A percentile compares a stretch with the other conserved stretches of the same genome.
phyloP scores from a whole-genome alignment of 208 protist genomes.

The Strigomonas culicis region DNA sequence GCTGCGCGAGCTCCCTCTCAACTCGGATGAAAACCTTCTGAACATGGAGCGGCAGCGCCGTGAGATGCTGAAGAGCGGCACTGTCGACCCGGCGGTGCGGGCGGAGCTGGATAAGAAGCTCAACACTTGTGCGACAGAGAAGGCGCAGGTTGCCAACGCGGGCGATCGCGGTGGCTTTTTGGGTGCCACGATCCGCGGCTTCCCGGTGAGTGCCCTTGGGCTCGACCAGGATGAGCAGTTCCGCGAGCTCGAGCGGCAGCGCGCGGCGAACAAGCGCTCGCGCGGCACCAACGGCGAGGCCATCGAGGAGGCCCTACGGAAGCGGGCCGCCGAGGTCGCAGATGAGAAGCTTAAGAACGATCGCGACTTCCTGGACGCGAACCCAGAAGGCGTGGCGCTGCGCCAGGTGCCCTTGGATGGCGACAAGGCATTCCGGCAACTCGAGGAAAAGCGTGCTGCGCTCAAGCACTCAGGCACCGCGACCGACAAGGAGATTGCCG shows the following conservation, averaged over 20 bases:
- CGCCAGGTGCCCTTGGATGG: constrained; percentile 45
- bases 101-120: constrained; percentile 31
- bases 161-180: constrained; percentile 39
- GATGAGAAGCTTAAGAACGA: constrained; percentile 29
- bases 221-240: constrained; percentile 59
- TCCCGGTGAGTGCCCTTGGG: constrained; percentile 35
- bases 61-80: constrained; percentile 22
- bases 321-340: constrained; percentile 39
- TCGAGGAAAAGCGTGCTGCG: constrained; percentile 52
- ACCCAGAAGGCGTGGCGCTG: constrained; percentile 48
- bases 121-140: constrained; percentile 37
- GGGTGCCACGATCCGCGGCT: constrained; percentile 31
- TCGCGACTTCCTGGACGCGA: constrained; percentile 42
- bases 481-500: constrained; percentile 23
- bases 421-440: constrained; percentile 37
- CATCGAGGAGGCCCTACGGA: constrained; percentile 38
- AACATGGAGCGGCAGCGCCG: constrained; percentile 29
- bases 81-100: constrained; percentile 13
- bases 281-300: constrained; percentile 10
- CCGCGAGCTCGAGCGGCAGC: constrained; percentile 22
- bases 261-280: constrained; percentile 19
- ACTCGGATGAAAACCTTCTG: constrained; percentile 32
- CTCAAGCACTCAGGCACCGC: constrained; percentile 8
- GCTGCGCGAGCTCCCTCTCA: constrained; percentile 36
- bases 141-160: constrained; percentile 40